Base-by-base conservation (phyloP, 2,329 filamentous ascomycete species). In the Botrytis cinerea region DNA sequence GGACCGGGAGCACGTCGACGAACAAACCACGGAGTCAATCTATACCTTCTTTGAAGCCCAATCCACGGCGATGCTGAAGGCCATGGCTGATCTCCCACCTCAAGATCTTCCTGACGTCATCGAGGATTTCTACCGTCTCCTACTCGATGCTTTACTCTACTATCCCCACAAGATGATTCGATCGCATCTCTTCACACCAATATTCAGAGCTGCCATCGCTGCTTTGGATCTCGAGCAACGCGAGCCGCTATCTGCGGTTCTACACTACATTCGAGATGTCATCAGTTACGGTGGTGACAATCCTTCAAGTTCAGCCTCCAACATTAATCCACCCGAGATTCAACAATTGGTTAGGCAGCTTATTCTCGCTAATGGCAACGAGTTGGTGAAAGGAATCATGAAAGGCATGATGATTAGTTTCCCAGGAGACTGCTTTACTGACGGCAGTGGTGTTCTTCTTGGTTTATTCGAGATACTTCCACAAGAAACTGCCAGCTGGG, bases 341-440 rank as follows among this genome's bases (percentile, higher is more conserved):
- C 91, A 90, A 77, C 86, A 86, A 48, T 88, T 91, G 12, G 92
- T 98, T 74, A 93, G 92, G 82, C 87, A 89, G 74, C 87, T 98
- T 70, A 84, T 97, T 38, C 76, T 87, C 2, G 84, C 86, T 1
- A 90, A 94, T 76, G 94, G 96, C 54, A 91, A 94, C 79, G 85
- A 90, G 73, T 86, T 99, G 43, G 91, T 96, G 12, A 95, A 97
- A 83, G 92, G 95, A 76, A 91, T 97, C 73, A 87, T 99, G 84
- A 96, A 95, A 1, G 96, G 96, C 74, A 97, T 99, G 95, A 98
- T 99, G 95, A 98, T 98, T 82, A 97, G 92, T 0, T 99, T 99
- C 84, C 97, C 96, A 0, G 90, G 93, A 61, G 96, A 98, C 82
- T 98, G 95, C 83, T 97, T 98, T 80, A 91, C 95, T 0, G 96